phyloP scores from a whole-genome alignment of 306 rosid species.

The Alnus glutinosa region DNA sequence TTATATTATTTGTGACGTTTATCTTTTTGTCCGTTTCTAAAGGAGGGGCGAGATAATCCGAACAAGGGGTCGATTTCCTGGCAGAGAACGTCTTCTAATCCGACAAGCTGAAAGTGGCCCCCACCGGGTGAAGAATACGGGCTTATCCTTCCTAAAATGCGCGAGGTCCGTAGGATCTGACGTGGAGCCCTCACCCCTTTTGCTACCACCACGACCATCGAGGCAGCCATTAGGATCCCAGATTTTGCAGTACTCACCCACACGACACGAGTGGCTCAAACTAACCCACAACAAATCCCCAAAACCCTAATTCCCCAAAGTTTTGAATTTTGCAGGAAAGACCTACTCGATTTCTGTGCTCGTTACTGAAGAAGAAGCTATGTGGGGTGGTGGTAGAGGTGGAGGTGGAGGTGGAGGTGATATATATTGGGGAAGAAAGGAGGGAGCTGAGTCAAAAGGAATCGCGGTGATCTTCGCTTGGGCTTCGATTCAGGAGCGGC shows the following conservation, averaged over 20 bases:
- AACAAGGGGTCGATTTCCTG: too few species aligned
- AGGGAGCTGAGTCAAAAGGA: conserved; percentile 55
- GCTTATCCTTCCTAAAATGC: neutral
- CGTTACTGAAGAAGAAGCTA: conserved; percentile 27
- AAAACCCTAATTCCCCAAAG: neutral
- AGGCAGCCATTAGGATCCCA: neutral
- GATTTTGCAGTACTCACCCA: neutral
- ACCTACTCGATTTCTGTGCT: neutral
- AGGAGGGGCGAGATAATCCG: too few species aligned
- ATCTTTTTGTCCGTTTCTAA: too few species aligned
- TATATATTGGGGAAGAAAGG: conserved; percentile 82
- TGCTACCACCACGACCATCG: neutral
- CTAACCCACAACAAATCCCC: neutral
- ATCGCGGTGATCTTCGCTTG: conserved; percentile 83
- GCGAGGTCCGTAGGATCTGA: neutral
- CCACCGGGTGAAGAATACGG: neutral
- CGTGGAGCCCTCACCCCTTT: neutral
- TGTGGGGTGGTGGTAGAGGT: conserved; percentile 48
- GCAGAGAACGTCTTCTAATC: too few species aligned
- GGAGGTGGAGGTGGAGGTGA: conserved; percentile 47
- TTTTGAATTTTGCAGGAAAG: neutral
- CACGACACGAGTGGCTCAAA: conserved; percentile 20
- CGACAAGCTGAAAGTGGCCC: too few species aligned
- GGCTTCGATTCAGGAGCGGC: conserved; percentile 68
- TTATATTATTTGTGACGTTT: too few species aligned